Evolutionary conservation across 306 rosid species (phyloP), one percentile per base, ranked within the genome.

Genomic region (Ammopiptanthus mongolicus): DNA sequence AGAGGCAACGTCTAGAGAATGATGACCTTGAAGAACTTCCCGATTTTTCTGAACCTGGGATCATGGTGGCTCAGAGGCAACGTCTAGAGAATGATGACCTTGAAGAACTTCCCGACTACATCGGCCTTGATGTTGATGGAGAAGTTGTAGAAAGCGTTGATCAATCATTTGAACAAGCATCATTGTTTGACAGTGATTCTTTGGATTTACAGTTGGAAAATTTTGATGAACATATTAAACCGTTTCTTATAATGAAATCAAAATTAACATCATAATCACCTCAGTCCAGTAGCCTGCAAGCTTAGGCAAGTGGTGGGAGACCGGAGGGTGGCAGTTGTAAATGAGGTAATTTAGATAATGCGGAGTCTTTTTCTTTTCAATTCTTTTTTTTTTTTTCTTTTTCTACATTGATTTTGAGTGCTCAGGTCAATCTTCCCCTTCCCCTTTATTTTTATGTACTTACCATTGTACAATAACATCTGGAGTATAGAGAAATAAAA

Each of bases 161-260:
- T 62, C 75, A 55, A 55, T 48, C 57, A 63, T 68, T 66, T 15
- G 72, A 77, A 81, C 86, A 39, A 66, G 75, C 83, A 18, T 31
- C 75, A 9, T 71, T 78, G 34, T 66, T 73, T 56, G 88, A 86
- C 58, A 73, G 81, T 42, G 86, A 83, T 65, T 23, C 66, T 15
- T 65, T 85, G 8, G 88, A 88, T 68, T 56, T 75, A 6, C 73
- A 84, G 14, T 48, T 83, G 47, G 89, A 88, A 23, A 86, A 82
- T 82, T 76, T 73, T 42, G 96, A 86, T 68, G 87, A 85, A 53
- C 83, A 75, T 42, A 83, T 86, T 42, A 86, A 89, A 84, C 96
- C 92, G 1, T 12, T 88, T 77, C 84, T 76, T n/a, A 50, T 91
- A 65, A 75, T 89, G 92, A 57, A 56, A 15, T 52, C 63, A 59